Evolutionary conservation across 768 basidiomycete species (phyloP), one percentile per base, ranked within the genome.

Genomic region (Sistotremastrum niveocremeum): DNA sequence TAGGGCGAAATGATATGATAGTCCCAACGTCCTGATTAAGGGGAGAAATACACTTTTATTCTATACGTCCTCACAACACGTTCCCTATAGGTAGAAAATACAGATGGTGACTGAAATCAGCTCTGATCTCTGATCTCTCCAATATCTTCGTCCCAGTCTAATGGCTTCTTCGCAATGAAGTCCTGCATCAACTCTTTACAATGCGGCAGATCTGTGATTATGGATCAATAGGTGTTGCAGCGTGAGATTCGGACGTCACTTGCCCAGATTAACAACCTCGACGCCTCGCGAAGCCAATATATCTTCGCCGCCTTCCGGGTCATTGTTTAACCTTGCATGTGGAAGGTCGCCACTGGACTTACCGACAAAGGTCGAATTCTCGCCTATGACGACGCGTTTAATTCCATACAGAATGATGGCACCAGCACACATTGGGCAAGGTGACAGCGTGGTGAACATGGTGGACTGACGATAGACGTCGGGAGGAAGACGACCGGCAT

Each of bases 341-440:
- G 28, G 9, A 32, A 20, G 28, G 34, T 8, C 12, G 32, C 7
- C 7, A 37, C 1, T 28, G 20, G n/a, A 41, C 39, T 44, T 7
- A 48, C 52, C 77, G 10, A 68, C 49, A 52, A 71, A 76, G 35
- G 66, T 81, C 11, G 49, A 40, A 50, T 79, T 77, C 56, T 81
- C 79, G 11, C 78, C 79, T 41, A 82, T 73, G 7, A 83, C 77
- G 6, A 80, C 72, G 5, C 79, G 69, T 4, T 75, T 74, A 37
- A 82, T 79, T 40, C 72, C 71, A 60, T 77, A 80, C 7, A 80
- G 63, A n/a, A 76, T 48, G 29, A 77, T 73, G 1, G 78, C 72
- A 6, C 78, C 79, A 1, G 72, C 68, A 53, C 80, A 81, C 80
- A 81, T 79, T 44, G 62, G 68, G 53, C 80, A 81, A 2, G 80